Conservation (phyloP, 495 filamentous ascomycete species). For the Immersiella caudata region DNA sequence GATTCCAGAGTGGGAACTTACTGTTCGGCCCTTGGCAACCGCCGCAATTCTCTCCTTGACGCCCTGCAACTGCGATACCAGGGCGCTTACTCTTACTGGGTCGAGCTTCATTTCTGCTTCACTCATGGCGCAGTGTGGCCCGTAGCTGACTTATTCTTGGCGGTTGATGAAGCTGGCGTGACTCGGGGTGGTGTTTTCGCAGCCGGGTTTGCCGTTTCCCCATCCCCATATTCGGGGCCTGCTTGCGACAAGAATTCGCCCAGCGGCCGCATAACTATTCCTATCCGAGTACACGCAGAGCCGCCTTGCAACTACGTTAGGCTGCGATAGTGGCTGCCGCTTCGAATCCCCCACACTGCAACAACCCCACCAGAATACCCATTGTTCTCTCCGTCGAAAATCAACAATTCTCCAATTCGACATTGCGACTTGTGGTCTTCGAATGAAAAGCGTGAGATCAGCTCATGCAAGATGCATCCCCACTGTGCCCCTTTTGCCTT, state of each 20-base stretch:
- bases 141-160: background rate
- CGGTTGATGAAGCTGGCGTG: background rate
- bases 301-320: no score
- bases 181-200: background rate
- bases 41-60: constrained; percentile 50
- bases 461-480: background rate
- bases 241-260: background rate
- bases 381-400: background rate
- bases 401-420: background rate
- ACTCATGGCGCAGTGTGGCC: constrained; percentile 32
- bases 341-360: no score
- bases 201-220: no score
- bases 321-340: no score
- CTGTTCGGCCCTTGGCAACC: constrained; percentile 50
- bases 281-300: no score
- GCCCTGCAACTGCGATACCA: constrained; percentile 50
- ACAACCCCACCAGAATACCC: no score
- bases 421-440: background rate
- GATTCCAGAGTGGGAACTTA: constrained; percentile 31
- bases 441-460: background rate
- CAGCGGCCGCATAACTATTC: no score
- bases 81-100: constrained; percentile 50
- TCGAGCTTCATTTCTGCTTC: constrained; percentile 56
- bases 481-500: background rate
- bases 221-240: background rate